phyloP scores from a whole-genome alignment of 1,284 basidiomycete genomes.

The Puccinia horiana region DNA sequence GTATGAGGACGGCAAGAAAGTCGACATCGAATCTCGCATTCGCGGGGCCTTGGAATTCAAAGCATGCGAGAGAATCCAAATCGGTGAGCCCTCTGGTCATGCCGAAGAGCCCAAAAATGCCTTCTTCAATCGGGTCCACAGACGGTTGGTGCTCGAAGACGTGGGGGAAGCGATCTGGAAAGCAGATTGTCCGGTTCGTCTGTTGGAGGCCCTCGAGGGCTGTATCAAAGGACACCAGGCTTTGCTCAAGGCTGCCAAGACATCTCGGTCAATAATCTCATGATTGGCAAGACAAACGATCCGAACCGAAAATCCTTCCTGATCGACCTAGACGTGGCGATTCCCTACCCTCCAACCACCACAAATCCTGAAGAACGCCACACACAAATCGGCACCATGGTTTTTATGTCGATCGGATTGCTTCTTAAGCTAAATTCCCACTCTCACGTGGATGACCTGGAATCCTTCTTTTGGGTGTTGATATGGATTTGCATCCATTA shows the following conservation, averaged over 20 bases:
- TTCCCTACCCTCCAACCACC: neutral
- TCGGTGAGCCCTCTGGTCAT: neutral
- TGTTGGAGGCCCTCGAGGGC: conserved; percentile 5
- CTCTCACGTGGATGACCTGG: neutral
- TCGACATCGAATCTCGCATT: neutral
- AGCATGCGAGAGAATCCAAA: neutral
- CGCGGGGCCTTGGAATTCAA: neutral
- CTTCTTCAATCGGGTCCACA: neutral
- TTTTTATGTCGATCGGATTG: neutral
- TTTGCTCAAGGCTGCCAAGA: neutral
- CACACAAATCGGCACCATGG: neutral
- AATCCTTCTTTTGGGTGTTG: conserved; percentile 9
- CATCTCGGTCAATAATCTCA: neutral
- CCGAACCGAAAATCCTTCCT: neutral
- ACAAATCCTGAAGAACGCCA: neutral
- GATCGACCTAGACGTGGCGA: neutral
- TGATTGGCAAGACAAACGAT: neutral
- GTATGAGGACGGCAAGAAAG: too few relatives aligned
- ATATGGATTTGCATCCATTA: conserved; percentile 1
- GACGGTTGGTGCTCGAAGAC: conserved; percentile 1
- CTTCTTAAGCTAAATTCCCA: neutral
- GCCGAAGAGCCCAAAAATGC: too few relatives aligned
- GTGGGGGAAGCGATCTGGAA: neutral
- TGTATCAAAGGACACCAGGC: neutral
- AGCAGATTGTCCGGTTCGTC: neutral